A percentile compares a stretch with the other conserved stretches of the same genome.
These are phyloP conservation scores for Talaromyces trachyspermus DNA, from an alignment of 495 filamentous ascomycete genomes.

Conservation along the genomic window DNA sequence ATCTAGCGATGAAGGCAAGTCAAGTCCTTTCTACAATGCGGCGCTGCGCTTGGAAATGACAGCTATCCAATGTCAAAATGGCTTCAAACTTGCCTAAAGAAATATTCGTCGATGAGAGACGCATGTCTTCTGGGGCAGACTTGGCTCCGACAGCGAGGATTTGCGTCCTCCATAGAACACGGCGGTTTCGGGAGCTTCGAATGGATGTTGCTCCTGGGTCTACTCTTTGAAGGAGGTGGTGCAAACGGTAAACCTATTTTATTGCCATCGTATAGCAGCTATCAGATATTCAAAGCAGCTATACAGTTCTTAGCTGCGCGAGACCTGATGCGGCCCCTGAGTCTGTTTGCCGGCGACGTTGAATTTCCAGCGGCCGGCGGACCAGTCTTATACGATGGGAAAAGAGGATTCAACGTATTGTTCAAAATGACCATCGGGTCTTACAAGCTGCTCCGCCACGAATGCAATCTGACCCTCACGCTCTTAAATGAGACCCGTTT, in stretches of 20 bases:
- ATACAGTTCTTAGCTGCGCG: constrained; percentile 72
- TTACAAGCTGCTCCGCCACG: constrained; percentile 60
- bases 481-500: constrained; percentile 64
- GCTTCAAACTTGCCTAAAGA: constrained; percentile 55
- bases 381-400: constrained; percentile 56
- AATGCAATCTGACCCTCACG: constrained; percentile 62
- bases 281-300: constrained; percentile 88
- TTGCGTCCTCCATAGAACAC: constrained; percentile 53
- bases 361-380: constrained; percentile 21
- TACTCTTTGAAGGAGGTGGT: constrained; percentile 70
- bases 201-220: constrained; percentile 70
- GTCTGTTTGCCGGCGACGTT: constrained; percentile 38
- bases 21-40: constrained; percentile 86
- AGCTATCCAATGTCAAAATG: constrained; percentile 63
- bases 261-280: constrained; percentile 74
- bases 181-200: constrained; percentile 94
- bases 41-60: constrained; percentile 71
- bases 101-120: constrained; percentile 66
- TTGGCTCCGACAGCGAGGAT: constrained; percentile 86
- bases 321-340: constrained; percentile 59
- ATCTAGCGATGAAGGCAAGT: constrained; percentile 20
- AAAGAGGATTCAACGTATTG: constrained; percentile 67
- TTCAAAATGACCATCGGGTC: constrained; percentile 92
- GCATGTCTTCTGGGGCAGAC: constrained; percentile 77
- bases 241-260: constrained; percentile 61